Base-by-base conservation (phyloP, 2,329 filamentous ascomycete species). In the Emmonsia crescens region DNA sequence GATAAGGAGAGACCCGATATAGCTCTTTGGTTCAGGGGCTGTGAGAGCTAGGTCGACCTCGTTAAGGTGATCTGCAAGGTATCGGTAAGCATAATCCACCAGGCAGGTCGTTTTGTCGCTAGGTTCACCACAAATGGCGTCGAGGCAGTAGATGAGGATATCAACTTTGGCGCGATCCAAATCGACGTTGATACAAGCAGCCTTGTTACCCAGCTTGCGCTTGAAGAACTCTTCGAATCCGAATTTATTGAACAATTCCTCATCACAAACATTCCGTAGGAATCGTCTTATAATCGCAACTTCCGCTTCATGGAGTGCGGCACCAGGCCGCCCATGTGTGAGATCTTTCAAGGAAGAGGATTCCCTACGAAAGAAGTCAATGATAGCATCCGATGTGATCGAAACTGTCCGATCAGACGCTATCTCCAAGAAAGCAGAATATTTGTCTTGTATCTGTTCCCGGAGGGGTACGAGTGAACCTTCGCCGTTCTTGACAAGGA, bases 211-310 rank as follows among this genome's bases (percentile, higher is more conserved):
- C 6, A 68, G 29, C 46, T 70, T 70, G 2, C 59, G 59, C 58
- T 68, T 58, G 42, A 70, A 70, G 27, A 69, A 70, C 5, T 67
- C 66, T 21, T 70, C 69, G 24, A 70, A 70, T 2, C 67, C 68
- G 27, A 70, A 70, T 59, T 66, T 70, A 5, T 60, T 57, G 58
- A 70, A 70, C 29, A 70, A 36, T 1, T 64, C 64, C 4, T 65
- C 60, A 33, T 70, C 68, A 44, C 69, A 70, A 5, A 70, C 65
- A 3, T 63, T 68, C n/a, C 66, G 66, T 6, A 70, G 51, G 57
- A 70, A 69, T 42, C 68, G 62, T 10, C 62, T 61, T 38, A 71
- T 65, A 44, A 71, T 69, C 4, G 65, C 63, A 24, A 71, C 65
- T 36, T 69, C 68, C 1, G 57, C 33, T 19, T 67, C 66, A 48